Evolutionary conservation across 352 stramenopile genomes (phyloP).

Genomic region (Globisporangium cederbergense): DNA sequence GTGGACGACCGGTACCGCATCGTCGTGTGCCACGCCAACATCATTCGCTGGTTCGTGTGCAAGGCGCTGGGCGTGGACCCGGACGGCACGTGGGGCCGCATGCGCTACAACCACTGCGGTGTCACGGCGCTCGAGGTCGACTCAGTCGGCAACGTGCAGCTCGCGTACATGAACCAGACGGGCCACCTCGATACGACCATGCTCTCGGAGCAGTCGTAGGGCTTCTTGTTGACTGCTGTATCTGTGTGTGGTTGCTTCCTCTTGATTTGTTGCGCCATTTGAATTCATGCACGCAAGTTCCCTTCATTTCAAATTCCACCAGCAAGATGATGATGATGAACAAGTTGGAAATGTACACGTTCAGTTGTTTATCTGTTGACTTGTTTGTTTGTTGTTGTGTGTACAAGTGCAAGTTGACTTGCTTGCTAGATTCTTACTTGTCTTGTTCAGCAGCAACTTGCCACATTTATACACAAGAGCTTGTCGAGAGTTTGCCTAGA

Average conservation of each 20-base stretch:
- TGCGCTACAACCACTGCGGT: constrained; percentile 69
- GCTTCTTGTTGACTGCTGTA: background rate
- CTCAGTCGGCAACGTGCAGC: constrained; percentile 65
- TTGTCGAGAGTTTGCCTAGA: constrained; percentile 30
- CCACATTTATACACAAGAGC: constrained; percentile 84
- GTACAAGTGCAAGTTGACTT: background rate
- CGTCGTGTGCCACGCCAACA: constrained; percentile 66
- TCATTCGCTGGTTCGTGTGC: constrained; percentile 74
- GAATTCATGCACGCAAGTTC: background rate
- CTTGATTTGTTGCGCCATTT: background rate
- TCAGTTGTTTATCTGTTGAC: background rate
- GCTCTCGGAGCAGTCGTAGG: constrained; percentile 49
- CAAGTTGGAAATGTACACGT: too few relatives aligned
- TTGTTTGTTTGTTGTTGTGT: background rate
- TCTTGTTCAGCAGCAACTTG: background rate
- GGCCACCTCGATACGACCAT: constrained; percentile 51
- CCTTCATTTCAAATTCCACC: background rate
- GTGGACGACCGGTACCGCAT: constrained; percentile 47
- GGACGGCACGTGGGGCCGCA: constrained; percentile 63
- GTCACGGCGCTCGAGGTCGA: constrained; percentile 62
- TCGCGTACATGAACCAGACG: constrained; percentile 64
- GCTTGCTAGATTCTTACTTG: background rate
- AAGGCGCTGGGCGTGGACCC: constrained; percentile 58
- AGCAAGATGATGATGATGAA: too few relatives aligned
- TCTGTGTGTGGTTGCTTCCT: background rate